phyloP scores from a whole-genome alignment of 2,329 filamentous ascomycete species.

The Fusarium goolgardi region DNA sequence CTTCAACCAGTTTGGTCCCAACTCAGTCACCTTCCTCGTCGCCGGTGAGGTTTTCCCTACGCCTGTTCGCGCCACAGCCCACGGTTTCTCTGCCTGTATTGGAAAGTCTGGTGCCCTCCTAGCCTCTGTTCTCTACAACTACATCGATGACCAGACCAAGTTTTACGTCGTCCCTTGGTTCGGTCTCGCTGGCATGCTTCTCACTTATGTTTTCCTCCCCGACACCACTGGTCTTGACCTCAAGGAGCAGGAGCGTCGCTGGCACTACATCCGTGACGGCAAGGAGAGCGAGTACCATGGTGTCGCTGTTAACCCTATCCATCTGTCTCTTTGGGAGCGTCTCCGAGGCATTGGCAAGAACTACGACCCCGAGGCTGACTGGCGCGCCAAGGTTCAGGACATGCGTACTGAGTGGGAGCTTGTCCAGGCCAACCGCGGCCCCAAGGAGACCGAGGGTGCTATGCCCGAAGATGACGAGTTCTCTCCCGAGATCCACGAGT shows the following conservation, averaged over 20 bases:
- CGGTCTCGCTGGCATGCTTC: conserved; percentile 84
- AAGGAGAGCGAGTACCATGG: conserved; percentile 88
- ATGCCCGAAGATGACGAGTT: conserved; percentile 62
- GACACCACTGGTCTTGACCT: conserved; percentile 96
- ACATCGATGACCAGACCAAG: conserved; percentile 85
- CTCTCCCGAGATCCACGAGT: conserved; percentile 65
- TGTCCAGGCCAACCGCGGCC: conserved; percentile 59
- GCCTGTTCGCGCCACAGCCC: conserved; percentile 89
- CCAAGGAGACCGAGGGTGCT: conserved; percentile 60
- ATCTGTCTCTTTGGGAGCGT: conserved; percentile 90
- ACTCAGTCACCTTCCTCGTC: conserved; percentile 95
- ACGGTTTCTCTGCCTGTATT: conserved; percentile 92
- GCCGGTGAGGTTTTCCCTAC: conserved; percentile 97
- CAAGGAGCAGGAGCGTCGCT: conserved; percentile 96
- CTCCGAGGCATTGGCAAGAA: conserved; percentile 79
- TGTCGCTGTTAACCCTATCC: conserved; percentile 88
- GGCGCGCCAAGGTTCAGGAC: conserved; percentile 85
- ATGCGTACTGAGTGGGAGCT: conserved; percentile 74
- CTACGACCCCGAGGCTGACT: conserved; percentile 87
- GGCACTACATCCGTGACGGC: conserved; percentile 85
- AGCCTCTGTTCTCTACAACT: conserved; percentile 92
- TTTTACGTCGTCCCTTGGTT: conserved; percentile 98
- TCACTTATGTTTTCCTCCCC: conserved; percentile 90
- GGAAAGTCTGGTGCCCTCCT: conserved; percentile 91
- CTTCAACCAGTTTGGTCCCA: conserved; percentile 99